These are phyloP conservation scores for Oenanthe sinensis DNA, from an alignment of 129 eudicot species.

Conservation along the genomic window DNA sequence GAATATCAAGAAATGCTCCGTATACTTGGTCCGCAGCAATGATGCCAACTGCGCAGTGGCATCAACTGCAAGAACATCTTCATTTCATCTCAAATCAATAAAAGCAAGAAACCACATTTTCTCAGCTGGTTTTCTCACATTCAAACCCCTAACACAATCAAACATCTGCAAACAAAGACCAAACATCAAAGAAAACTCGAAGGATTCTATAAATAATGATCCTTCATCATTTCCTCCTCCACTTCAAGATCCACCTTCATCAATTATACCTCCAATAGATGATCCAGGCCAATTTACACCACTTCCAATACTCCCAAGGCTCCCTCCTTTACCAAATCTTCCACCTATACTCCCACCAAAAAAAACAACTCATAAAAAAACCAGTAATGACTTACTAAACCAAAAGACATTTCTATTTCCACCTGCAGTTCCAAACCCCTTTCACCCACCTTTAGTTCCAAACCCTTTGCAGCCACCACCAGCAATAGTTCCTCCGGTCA, in stretches of 20 bases:
- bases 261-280: constrained; percentile 26
- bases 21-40: constrained; percentile 56
- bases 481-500: constrained; percentile 25
- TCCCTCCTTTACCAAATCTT: constrained; percentile 42
- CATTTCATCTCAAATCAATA: constrained; percentile 46
- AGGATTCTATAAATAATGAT: constrained; percentile 13
- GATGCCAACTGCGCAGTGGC: constrained; percentile 59
- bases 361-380: neutral
- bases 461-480: constrained; percentile 38
- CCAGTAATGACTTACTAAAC: constrained; percentile 7
- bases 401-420: constrained; percentile 20
- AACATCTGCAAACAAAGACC: constrained; percentile 40
- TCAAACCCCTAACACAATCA: constrained; percentile 53
- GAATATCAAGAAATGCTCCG: constrained; percentile 48
- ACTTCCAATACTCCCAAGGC: constrained; percentile 12
- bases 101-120: constrained; percentile 40
- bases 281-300: neutral
- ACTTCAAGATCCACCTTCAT: constrained; percentile 39
- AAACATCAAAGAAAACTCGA: constrained; percentile 17
- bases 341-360: constrained; percentile 41
- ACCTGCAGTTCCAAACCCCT: constrained; percentile 18
- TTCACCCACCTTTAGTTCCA: constrained; percentile 33
- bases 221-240: constrained; percentile 35
- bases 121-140: constrained; percentile 75
- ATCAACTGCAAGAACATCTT: constrained; percentile 35